phyloP scores from a whole-genome alignment of 148 eudicot species.

The Bassia scoparia region DNA sequence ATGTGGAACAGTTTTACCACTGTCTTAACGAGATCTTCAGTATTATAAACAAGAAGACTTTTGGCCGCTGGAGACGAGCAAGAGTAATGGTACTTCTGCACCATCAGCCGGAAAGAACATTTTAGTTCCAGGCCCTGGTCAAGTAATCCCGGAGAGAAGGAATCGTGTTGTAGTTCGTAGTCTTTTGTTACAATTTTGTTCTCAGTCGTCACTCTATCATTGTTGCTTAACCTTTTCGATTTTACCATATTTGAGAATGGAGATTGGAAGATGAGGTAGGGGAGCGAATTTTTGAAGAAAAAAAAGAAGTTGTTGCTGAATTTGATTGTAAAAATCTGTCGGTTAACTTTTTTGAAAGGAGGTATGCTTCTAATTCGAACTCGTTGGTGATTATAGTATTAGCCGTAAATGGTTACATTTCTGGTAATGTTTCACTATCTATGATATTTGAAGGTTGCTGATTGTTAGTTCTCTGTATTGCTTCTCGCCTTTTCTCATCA shows the following conservation, averaged over 20 bases:
- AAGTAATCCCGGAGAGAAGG: slow-evolving; percentile 48
- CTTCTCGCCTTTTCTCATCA: too few species aligned
- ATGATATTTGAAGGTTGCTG: not conserved
- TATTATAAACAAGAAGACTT: slow-evolving; percentile 65
- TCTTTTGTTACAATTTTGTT: not conserved
- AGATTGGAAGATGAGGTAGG: not conserved
- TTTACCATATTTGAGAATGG: not conserved
- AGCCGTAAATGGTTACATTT: not conserved
- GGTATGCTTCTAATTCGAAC: not conserved
- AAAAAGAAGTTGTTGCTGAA: not conserved
- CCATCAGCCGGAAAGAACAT: slow-evolving; percentile 62
- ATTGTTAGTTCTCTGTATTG: too few species aligned
- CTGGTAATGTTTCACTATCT: not conserved
- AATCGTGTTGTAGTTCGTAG: slow-evolving; percentile 51
- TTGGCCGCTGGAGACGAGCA: slow-evolving; percentile 50
- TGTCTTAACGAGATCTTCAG: slow-evolving; percentile 69
- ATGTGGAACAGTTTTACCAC: slow-evolving; percentile 62
- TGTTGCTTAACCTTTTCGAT: not conserved
- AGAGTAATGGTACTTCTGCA: slow-evolving; percentile 45
- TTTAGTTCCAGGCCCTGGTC: slow-evolving; percentile 62
- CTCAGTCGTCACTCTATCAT: not conserved
- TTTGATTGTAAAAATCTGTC: slow-evolving; percentile 15
- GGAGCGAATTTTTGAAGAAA: not conserved
- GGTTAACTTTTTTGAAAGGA: slow-evolving; percentile 3
- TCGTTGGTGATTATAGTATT: slow-evolving; percentile 15